These are phyloP conservation scores for Hypoxylon sp. DNA, from an alignment of 2,329 filamentous ascomycete genomes.

Conservation along the genomic window DNA sequence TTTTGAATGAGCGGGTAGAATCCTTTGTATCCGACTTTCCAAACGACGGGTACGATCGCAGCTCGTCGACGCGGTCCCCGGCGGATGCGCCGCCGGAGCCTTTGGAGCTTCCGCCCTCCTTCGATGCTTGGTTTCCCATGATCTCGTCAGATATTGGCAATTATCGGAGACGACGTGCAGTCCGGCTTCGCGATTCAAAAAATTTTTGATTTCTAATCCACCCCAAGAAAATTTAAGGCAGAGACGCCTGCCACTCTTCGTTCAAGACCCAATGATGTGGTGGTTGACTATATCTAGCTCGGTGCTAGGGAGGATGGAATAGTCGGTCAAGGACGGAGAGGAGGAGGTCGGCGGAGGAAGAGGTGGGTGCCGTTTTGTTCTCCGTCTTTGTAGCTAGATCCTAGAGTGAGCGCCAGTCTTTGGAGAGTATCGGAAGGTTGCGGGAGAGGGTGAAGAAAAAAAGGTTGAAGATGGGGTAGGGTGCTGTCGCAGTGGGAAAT, in stretches of 20 bases:
- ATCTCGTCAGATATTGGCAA: slow-evolving; percentile 45
- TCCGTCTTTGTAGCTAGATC: slow-evolving; percentile 64
- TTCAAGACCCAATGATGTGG: slow-evolving; percentile 43
- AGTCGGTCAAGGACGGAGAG: slow-evolving; percentile 66
- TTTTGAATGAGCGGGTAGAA: slow-evolving; percentile 87
- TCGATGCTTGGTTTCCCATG: slow-evolving; percentile 85
- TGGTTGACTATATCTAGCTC: slow-evolving; percentile 36
- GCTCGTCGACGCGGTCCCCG: slow-evolving; percentile 61
- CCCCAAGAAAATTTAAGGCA: slow-evolving; percentile 43
- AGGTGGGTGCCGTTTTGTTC: slow-evolving; percentile 62
- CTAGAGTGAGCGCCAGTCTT: slow-evolving; percentile 42
- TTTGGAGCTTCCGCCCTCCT: slow-evolving; percentile 69
- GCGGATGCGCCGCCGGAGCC: slow-evolving; percentile 61
- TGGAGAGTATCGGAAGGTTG: slow-evolving; percentile 27
- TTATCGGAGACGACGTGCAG: slow-evolving; percentile 11
- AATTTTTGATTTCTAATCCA: slow-evolving; percentile 28
- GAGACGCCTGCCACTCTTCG: slow-evolving; percentile 50
- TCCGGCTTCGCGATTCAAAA: slow-evolving; percentile 25
- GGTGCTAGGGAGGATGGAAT: slow-evolving; percentile 68
- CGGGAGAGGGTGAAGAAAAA: slow-evolving; percentile 32
- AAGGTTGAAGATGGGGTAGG: slow-evolving; percentile 31
- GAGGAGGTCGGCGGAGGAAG: slow-evolving; percentile 61
- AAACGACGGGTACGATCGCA: slow-evolving; percentile 93
- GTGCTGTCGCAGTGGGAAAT: slow-evolving; percentile 38
- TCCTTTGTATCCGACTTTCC: slow-evolving; percentile 94